Percentiles rank a stretch among this genome's conserved stretches.
Conservation (phyloP, 371 early-diverging fungal genomes). For the Apophysomyces sp. region DNA sequence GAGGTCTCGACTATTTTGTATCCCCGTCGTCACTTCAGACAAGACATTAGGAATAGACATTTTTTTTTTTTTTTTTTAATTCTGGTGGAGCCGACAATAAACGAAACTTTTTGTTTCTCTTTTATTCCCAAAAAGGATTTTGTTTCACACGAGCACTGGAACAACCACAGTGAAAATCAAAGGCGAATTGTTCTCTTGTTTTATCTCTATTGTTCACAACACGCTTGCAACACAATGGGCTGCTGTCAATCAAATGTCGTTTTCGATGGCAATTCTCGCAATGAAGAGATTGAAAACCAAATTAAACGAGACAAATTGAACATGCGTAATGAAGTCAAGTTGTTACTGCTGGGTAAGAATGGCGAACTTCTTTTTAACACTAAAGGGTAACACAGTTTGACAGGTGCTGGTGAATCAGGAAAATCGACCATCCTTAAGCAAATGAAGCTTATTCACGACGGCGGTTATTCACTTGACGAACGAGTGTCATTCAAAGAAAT, state of each 20-base stretch:
- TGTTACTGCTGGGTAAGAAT: constrained; percentile 83
- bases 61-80: no score
- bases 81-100: no score
- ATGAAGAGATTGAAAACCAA: constrained; percentile 88
- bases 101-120: neutral
- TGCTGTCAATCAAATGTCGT: constrained; percentile 82
- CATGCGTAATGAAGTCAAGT: constrained; percentile 88
- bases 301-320: constrained; percentile 75
- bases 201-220: constrained; percentile 8
- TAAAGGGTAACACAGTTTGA: neutral
- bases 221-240: constrained; percentile 65
- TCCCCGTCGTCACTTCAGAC: no score
- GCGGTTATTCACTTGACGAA: constrained; percentile 86
- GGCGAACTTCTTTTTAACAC: neutral
- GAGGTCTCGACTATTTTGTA: no score
- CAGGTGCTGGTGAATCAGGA: constrained; percentile 97
- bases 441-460: constrained; percentile 95
- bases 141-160: neutral
- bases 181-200: neutral
- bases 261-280: constrained; percentile 70
- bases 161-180: neutral
- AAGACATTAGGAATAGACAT: no score
- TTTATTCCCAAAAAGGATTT: neutral
- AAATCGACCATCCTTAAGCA: constrained; percentile 97
- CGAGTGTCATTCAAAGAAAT: constrained; percentile 89